Base-by-base conservation (phyloP, 305 asterid species). In the Rubia occidens region DNA sequence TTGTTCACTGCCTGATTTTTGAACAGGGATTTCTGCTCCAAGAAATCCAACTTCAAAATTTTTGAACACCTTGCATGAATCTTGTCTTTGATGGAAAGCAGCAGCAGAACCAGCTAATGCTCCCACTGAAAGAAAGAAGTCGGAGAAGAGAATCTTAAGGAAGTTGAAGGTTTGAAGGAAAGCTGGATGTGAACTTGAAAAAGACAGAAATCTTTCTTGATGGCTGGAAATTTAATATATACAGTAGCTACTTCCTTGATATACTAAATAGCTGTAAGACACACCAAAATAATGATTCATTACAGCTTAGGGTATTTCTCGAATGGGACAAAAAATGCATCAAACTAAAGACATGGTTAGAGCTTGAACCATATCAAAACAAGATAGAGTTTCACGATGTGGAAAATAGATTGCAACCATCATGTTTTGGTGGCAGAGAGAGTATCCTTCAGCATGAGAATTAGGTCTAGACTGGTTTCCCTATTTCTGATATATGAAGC, bases 391-490 rank as follows among this genome's bases (percentile, higher is more conserved):
- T 58, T 39, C 60, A 69, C 54, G n/a, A 56, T 24, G 47, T 11
- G 20, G 39, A 45, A 15, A 59, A 68, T 32, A 32, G 4, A 32
- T 32, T 32, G 37, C 37, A 29, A 53, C 37, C 45, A 17, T 79
- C 82, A 42, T 83, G 71, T 61, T 72, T 72, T 2, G 85, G 66
- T 54, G 91, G 96, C 24, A 53, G 80, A 76, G 32, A 86, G 87
- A 49, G 21, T 32, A 32, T 32, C 37, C 37, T 32, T 4, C 37
- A 88, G 88, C 95, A 87, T 87, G 78, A 89, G 85, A 45, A 93
- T 81, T 73, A 86, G 95, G 80, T 32, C 0, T 32, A 32, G 37
- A 32, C 37, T 32, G 37, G 37, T 32, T 32, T 32, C 37, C 37
- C 37, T 32, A 3, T 32, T 32, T 32, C 37, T 88, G 43, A 29